These are phyloP conservation scores for Neurospora sp. DNA, from an alignment of 495 filamentous ascomycete species.

Conservation along the genomic window DNA sequence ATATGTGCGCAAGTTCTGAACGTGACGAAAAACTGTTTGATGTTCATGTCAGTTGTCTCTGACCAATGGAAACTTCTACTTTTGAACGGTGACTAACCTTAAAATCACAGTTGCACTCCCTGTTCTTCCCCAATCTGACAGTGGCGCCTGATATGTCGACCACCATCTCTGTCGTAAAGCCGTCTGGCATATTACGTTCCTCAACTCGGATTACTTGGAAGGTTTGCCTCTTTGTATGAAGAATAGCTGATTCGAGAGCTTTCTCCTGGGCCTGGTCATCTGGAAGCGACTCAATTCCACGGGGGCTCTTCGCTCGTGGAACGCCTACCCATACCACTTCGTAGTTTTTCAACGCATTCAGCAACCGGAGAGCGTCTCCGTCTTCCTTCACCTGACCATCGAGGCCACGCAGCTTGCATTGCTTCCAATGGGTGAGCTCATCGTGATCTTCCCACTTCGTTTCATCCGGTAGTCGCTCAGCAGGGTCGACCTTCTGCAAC, in stretches of 20 bases:
- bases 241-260: background rate
- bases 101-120: no score
- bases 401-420: background rate
- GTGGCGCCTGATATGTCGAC: background rate
- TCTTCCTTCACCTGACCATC: background rate
- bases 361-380: background rate
- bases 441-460: background rate
- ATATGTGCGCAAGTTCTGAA: background rate
- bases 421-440: background rate
- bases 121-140: background rate
- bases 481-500: background rate
- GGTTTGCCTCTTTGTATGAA: background rate
- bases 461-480: background rate
- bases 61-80: no score
- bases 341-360: background rate
- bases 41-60: background rate
- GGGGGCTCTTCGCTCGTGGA: no score
- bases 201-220: background rate
- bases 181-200: background rate
- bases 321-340: background rate
- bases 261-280: background rate
- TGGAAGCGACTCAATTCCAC: no score
- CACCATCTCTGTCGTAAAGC: background rate
- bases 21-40: no score
- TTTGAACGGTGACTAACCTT: no score